Conservation (phyloP, 2,329 filamentous ascomycete species). For the Fusarium bactridioides region DNA sequence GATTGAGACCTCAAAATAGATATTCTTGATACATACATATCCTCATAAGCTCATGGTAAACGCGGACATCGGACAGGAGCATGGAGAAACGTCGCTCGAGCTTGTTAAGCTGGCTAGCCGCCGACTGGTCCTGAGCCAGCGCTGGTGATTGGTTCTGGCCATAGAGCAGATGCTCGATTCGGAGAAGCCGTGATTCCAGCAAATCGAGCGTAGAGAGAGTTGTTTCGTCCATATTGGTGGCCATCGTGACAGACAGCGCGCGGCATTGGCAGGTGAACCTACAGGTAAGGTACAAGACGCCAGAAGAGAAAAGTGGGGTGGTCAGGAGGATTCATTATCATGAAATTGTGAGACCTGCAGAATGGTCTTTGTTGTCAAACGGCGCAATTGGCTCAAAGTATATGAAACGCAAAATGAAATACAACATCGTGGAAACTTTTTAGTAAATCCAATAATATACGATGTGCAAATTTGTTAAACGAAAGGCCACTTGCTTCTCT, state of each 20-base stretch:
- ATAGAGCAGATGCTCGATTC: constrained; percentile 66
- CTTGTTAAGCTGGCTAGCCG: constrained; percentile 55
- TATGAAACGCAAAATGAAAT: background rate
- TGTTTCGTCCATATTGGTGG: constrained; percentile 57
- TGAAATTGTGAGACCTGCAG: constrained; percentile 35
- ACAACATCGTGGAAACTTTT: background rate
- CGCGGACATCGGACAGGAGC: constrained; percentile 60
- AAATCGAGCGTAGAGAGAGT: constrained; percentile 63
- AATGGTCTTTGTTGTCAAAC: constrained; percentile 13
- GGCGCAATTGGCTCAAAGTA: background rate
- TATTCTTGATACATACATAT: constrained; percentile 58
- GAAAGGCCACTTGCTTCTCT: background rate
- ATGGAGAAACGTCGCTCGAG: constrained; percentile 63
- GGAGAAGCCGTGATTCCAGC: constrained; percentile 65
- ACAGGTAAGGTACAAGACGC: constrained; percentile 1
- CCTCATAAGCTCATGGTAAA: constrained; percentile 67
- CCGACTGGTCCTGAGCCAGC: constrained; percentile 50
- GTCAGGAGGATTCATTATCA: constrained; percentile 35
- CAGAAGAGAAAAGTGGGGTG: constrained; percentile 27
- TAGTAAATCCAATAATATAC: no score
- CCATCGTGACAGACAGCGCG: constrained; percentile 41
- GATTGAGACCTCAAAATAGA: background rate
- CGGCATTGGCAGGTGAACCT: constrained; percentile 6
- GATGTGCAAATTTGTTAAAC: background rate
- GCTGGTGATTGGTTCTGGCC: constrained; percentile 51